phyloP scores from a whole-genome alignment of 768 basidiomycete species.

The Udeniomyces megalosporus region DNA sequence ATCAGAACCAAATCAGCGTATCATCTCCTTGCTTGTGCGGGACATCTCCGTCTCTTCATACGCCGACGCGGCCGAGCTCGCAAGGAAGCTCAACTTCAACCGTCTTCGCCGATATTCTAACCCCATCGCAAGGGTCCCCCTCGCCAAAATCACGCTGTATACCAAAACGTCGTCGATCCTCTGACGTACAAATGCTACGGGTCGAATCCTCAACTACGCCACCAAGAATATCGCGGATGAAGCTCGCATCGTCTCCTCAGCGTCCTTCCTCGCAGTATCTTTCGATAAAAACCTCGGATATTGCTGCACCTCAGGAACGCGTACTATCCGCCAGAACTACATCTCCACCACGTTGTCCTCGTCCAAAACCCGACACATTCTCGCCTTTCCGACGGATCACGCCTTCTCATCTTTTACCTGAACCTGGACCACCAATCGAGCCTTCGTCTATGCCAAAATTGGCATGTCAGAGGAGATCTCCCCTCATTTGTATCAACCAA shows the following conservation, averaged over 20 bases:
- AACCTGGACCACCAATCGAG: not conserved
- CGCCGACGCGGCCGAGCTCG: no score
- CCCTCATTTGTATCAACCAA: slow-evolving; percentile 55
- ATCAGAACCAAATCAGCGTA: not conserved
- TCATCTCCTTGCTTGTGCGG: no score
- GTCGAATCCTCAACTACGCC: not conserved
- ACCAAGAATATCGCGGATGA: not conserved
- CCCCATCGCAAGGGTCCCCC: no score
- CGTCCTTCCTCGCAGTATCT: not conserved
- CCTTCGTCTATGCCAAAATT: slow-evolving; percentile 30
- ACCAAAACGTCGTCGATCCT: not conserved
- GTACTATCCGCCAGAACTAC: not conserved
- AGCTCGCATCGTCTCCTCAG: not conserved
- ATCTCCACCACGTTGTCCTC: not conserved
- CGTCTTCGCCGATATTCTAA: not conserved
- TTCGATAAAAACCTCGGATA: not conserved
- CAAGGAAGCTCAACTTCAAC: no score
- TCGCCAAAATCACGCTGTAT: no score
- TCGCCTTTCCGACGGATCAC: not conserved
- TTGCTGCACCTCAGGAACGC: no score
- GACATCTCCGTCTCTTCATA: no score
- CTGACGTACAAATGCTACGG: not conserved
- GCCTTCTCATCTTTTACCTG: not conserved
- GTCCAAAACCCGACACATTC: not conserved
- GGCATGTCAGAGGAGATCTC: slow-evolving; percentile 48